These are phyloP conservation scores for Lotmaria passim DNA, from an alignment of 208 protist genomes.

Conservation along the genomic window DNA sequence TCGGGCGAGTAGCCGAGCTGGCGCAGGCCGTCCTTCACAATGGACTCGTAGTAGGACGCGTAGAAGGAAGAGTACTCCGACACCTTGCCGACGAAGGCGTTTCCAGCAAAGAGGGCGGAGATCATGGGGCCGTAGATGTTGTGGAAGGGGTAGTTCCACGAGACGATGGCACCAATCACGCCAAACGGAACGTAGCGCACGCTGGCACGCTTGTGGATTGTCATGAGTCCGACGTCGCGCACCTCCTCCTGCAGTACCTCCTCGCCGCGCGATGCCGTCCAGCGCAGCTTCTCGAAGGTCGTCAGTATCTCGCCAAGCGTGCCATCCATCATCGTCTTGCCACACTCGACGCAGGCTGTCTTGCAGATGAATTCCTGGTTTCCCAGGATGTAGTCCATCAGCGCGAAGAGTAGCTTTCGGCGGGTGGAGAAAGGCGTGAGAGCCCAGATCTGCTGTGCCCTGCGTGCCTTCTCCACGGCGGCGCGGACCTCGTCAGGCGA, in stretches of 20 bases:
- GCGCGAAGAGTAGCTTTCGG: conserved; percentile 79
- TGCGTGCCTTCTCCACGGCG: conserved; percentile 66
- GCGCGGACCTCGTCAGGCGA: conserved; percentile 73
- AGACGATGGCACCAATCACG: conserved; percentile 93
- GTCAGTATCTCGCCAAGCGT: conserved; percentile 91
- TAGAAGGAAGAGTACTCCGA: conserved; percentile 95
- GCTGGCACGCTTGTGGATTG: conserved; percentile 86
- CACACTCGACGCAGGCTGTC: conserved; percentile 88
- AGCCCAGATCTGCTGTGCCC: conserved; percentile 82
- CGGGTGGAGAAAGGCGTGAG: conserved; percentile 88
- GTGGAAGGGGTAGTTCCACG: conserved; percentile 97
- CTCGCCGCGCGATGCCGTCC: conserved; percentile 83
- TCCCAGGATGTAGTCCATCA: conserved; percentile 89
- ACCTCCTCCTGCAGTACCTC: conserved; percentile 83
- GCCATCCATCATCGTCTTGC: conserved; percentile 94
- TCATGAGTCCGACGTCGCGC: conserved; percentile 85
- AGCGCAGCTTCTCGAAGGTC: conserved; percentile 93
- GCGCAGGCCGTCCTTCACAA: conserved; percentile 87
- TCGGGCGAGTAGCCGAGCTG: conserved; percentile 90
- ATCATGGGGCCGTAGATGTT: conserved; percentile 95
- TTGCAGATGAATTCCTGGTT: conserved; percentile 87
- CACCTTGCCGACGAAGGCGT: conserved; percentile 94
- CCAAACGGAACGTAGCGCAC: conserved; percentile 90
- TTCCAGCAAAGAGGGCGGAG: conserved; percentile 94
- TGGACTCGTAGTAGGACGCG: conserved; percentile 91